Base-by-base conservation (phyloP, 495 filamentous ascomycete species). In the Venustampulla echinocandica region DNA sequence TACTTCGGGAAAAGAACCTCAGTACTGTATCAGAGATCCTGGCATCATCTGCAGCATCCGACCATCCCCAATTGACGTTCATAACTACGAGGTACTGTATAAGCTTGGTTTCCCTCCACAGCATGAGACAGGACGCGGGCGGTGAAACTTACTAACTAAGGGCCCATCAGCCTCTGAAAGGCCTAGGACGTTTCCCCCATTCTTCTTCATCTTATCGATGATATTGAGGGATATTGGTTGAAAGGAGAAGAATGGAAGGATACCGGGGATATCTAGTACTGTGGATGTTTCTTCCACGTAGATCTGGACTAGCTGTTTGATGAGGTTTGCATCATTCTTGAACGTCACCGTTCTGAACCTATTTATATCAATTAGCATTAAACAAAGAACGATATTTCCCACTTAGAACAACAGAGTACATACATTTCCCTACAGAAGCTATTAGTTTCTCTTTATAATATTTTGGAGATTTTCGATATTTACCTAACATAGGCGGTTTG, bases 141-240 rank as follows among this genome's bases (percentile, higher is more conserved):
- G n/a, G n/a, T n/a, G n/a, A n/a, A 20, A 30, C 32, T 46, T 36
- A 46, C 49, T 39, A 1, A 64, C 51, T 11, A 76, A 52, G 2
- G 69, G 68, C 4, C 62, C 69, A n/a, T 65, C 50, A 1, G 57
- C 58, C 0, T 56, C 49, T 3, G 58, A 55, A 4, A 78, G 54
- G 2, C 73, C 73, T 0, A 78, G 57, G 10, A 69, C 61, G 50
- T 76, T 76, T 3, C 71, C 74, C 3, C 73, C 74, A 43, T 61
- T 59, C 37, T 67, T 66, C 10, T 46, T 36, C 59, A 72, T 71
- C 3, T 68, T 60, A 4, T 59, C 45, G 13, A 69, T 62, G 15
- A 64, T 64, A 4, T 60, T 54, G 13, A 56, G 50, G 7, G 67
- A 68, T 24, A 76, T 63, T 15, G 60, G 63, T 49, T 77, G 71